phyloP scores from a whole-genome alignment of 2,329 filamentous ascomycete genomes.

The Huntiella savannae region DNA sequence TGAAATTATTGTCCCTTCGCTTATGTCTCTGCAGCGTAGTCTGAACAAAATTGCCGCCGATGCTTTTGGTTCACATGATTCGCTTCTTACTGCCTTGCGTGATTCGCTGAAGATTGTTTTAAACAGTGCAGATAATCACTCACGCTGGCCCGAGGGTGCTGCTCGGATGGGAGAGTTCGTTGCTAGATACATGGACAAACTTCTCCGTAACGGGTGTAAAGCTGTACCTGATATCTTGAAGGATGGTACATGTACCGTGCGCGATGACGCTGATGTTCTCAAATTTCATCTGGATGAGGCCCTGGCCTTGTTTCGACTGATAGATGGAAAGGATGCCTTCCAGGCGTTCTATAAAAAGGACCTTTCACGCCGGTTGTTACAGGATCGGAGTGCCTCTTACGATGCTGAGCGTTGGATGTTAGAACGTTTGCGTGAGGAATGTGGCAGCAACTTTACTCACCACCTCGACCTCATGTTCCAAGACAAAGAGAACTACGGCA shows the following conservation, averaged over 20 bases:
- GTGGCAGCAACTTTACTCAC: slow-evolving; percentile 82
- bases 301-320: slow-evolving; percentile 86
- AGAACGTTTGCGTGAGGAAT: slow-evolving; percentile 76
- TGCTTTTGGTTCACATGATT: slow-evolving; percentile 60
- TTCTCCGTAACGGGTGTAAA: slow-evolving; percentile 75
- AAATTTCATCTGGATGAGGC: slow-evolving; percentile 70
- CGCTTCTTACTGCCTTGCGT: slow-evolving; percentile 57
- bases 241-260: slow-evolving; percentile 46
- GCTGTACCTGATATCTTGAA: slow-evolving; percentile 37
- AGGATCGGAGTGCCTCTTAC: slow-evolving; percentile 81
- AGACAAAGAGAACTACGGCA: slow-evolving; percentile 79
- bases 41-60: slow-evolving; percentile 60
- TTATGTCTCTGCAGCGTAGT: slow-evolving; percentile 63
- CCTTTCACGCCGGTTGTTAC: slow-evolving; percentile 69
- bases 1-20: slow-evolving; percentile 67
- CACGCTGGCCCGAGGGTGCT: slow-evolving; percentile 62
- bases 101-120: slow-evolving; percentile 82
- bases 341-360: slow-evolving; percentile 99
- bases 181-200: slow-evolving; percentile 82
- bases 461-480: slow-evolving; percentile 99
- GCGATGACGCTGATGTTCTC: slow-evolving; percentile 76
- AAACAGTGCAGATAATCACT: slow-evolving; percentile 62
- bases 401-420: slow-evolving; percentile 96
- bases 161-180: slow-evolving; percentile 98
- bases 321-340: slow-evolving; percentile 93